Percentiles rank a stretch among this genome's conserved stretches.
phyloP scores from a whole-genome alignment of 306 rosid species.

The Dryas drummondii region DNA sequence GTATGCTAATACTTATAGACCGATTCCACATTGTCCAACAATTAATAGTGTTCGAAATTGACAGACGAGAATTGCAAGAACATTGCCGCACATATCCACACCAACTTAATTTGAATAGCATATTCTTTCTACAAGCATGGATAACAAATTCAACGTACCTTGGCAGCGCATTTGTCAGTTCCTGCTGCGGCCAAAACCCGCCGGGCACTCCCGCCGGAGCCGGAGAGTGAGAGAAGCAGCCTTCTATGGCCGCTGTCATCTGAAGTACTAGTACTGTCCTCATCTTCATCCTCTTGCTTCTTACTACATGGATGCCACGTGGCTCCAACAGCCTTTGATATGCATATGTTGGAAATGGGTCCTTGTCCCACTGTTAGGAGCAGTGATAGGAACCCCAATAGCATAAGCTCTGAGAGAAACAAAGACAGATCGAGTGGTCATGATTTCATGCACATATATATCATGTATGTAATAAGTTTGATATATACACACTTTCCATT shows the following conservation, averaged over 20 bases:
- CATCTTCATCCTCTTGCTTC: conserved; percentile 19
- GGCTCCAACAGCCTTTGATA: conserved; percentile 45
- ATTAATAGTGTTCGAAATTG: no score
- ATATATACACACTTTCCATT: no score
- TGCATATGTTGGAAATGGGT: conserved; percentile 52
- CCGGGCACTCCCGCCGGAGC: conserved; percentile 18
- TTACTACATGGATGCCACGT: conserved; percentile 77
- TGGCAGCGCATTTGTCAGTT: conserved; percentile 45
- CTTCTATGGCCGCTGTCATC: conserved; percentile 30
- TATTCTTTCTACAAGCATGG: neutral
- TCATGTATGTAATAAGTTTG: no score
- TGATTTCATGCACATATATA: no score
- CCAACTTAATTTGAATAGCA: neutral
- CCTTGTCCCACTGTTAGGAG: conserved; percentile 66
- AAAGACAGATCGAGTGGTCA: no score
- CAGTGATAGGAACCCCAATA: conserved; percentile 77
- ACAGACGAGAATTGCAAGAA: no score
- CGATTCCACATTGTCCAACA: no score
- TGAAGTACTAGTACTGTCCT: neutral
- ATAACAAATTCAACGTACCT: conserved; percentile 26
- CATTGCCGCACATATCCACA: neutral
- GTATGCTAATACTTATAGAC: no score
- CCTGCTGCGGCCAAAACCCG: conserved; percentile 49
- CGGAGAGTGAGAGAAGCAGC: conserved; percentile 28
- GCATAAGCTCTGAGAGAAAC: conserved; percentile 57